Percentiles rank a stretch among this genome's conserved stretches.
These are phyloP conservation scores for Helicocarpus griseus DNA, from an alignment of 2,329 filamentous ascomycete species.

Conservation along the genomic window DNA sequence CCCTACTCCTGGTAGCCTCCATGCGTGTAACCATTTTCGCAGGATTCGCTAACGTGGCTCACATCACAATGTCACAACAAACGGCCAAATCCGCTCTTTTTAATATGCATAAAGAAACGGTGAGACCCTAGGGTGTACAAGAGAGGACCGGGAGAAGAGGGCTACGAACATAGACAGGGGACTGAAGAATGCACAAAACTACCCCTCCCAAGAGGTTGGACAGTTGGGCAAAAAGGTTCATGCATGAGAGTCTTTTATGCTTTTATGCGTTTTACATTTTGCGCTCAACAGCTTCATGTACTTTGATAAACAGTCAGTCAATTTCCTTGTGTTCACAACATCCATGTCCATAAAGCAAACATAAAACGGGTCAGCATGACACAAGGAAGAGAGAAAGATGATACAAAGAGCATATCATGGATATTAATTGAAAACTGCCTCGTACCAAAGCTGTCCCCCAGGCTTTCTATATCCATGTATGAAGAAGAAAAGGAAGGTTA, in stretches of 20 bases:
- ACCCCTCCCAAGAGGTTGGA: background rate
- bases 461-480: background rate
- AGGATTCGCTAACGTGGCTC: constrained; percentile 2
- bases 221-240: background rate
- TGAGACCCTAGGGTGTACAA: background rate
- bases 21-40: constrained; percentile 1
- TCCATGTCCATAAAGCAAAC: background rate
- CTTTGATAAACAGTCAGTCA: background rate
- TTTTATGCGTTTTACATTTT: background rate
- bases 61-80: constrained; percentile 1
- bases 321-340: background rate
- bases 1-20: background rate
- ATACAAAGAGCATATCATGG: background rate
- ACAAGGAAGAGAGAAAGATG: background rate
- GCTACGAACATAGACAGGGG: background rate
- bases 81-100: constrained; percentile 1
- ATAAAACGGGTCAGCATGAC: background rate
- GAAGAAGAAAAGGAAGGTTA: background rate
- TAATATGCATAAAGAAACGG: constrained; percentile 3
- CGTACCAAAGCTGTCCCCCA: background rate
- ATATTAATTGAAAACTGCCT: background rate
- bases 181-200: background rate
- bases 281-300: background rate
- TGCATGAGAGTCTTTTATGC: background rate
- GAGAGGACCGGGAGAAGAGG: background rate